Conservation (phyloP, 345 rosid genomes). For the Eucalyptus guilfoylei region DNA sequence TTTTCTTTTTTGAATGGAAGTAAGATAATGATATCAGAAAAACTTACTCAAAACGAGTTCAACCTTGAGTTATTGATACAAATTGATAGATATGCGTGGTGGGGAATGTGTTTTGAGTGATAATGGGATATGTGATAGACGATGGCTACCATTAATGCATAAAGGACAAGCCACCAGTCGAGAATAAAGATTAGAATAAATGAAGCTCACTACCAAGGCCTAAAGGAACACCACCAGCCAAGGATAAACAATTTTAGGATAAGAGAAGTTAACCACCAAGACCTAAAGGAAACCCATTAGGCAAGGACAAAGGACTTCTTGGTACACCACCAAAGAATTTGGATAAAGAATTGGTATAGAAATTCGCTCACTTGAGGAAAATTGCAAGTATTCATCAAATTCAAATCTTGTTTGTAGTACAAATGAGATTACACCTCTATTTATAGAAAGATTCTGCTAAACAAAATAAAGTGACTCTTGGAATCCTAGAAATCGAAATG, state of each 20-base stretch:
- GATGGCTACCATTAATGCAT: background rate
- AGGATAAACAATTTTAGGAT: no score
- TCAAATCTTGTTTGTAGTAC: background rate
- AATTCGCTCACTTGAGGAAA: background rate
- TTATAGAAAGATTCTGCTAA: background rate
- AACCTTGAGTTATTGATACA: background rate
- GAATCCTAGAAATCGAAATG: background rate
- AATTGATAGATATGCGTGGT: background rate
- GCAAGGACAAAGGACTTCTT: background rate
- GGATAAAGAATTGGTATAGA: background rate
- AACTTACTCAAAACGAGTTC: background rate
- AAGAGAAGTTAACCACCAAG: background rate
- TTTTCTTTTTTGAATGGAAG: background rate
- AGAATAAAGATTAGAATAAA: background rate
- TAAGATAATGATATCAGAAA: no score
- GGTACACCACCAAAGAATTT: background rate
- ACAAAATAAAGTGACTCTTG: fast-evolving
- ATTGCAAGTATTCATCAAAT: background rate
- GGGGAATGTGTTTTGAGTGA: background rate
- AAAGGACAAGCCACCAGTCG: fast-evolving
- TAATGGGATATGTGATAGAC: background rate
- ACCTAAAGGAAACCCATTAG: background rate
- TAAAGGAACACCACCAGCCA: background rate
- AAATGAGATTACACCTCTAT: background rate
- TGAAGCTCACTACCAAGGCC: background rate